Evolutionary conservation across 805 yeast genomes (phyloP), one percentile per base, ranked within the genome.

Genomic region (Candida anglica): DNA sequence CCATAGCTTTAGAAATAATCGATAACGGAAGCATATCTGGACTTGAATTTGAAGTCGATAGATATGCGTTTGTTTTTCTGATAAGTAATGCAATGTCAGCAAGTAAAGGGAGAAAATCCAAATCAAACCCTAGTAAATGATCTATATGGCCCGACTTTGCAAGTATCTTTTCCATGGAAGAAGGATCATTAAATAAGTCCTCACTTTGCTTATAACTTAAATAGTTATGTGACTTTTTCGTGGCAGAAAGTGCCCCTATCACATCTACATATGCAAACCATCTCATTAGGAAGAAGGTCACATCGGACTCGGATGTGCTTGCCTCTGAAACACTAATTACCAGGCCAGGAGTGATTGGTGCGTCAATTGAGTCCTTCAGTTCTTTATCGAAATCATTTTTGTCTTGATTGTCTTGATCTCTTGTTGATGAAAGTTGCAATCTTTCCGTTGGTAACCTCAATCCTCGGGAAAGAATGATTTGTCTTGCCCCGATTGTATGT

Each of bases 191-290:
- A 11, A 36, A 28, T 19, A 44, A n/a, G n/a, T 24, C 28, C 14
- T 24, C 34, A 3, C 13, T 14, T 11, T 23, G 22, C 28, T 32
- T 32, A 19, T 23, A 16, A 14, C 22, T 16, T 3, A 60, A 47
- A 35, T 60, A 58, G 44, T 58, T 60, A 25, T 55, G 50, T 6
- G 67, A 32, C 32, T 56, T 46, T 15, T 51, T 55, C 3, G 83
- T 70, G 0, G 86, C 70, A 1, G 85, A 74, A 16, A 83, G 58
- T 1, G 77, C 70, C 0, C 86, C 81, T 15, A 82, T 63, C 3
- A 80, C 73, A 46, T 81, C 87, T 21, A 79, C 58, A 47, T 79
- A 83, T 0, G 77, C 79, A 49, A 77, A 81, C 86, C 87, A 80
- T 33, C 88, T 57, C 42, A 73, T 62, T 28, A 83, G 58, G 44